These are phyloP conservation scores for Echinosophora koreensis DNA, from an alignment of 306 rosid species.

Conservation along the genomic window DNA sequence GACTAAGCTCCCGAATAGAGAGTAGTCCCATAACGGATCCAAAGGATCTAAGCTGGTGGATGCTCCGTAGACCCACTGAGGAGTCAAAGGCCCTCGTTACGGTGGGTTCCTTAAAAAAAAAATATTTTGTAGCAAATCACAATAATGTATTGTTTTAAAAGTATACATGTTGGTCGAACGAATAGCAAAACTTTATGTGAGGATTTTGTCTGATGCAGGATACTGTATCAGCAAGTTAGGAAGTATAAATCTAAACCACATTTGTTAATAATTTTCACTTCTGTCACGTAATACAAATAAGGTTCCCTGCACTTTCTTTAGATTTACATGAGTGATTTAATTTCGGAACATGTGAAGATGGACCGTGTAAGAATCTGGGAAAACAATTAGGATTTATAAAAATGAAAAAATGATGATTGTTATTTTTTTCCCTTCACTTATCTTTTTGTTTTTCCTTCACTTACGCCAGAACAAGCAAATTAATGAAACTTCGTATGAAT, in stretches of 20 bases:
- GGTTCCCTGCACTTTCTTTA: conserved; percentile 35
- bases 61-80: too few species aligned
- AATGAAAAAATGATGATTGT: neutral
- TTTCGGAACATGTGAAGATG: conserved; percentile 62
- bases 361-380: conserved; percentile 15
- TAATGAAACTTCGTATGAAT: too few species aligned
- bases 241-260: conserved; percentile 41
- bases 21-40: too few species aligned
- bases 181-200: conserved; percentile 45
- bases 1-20: too few species aligned
- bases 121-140: conserved; percentile 3
- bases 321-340: conserved; percentile 42
- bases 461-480: too few species aligned
- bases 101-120: too few species aligned
- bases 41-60: too few species aligned
- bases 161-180: conserved; percentile 42
- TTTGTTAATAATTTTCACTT: conserved; percentile 22
- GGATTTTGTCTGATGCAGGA: conserved; percentile 52
- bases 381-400: neutral
- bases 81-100: too few species aligned
- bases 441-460: too few species aligned
- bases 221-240: conserved; percentile 52
- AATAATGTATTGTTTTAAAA: conserved; percentile 2
- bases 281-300: conserved; percentile 41
- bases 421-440: too few species aligned